Conservation (phyloP, 148 eudicot genomes). For the Spergularia bocconei region DNA sequence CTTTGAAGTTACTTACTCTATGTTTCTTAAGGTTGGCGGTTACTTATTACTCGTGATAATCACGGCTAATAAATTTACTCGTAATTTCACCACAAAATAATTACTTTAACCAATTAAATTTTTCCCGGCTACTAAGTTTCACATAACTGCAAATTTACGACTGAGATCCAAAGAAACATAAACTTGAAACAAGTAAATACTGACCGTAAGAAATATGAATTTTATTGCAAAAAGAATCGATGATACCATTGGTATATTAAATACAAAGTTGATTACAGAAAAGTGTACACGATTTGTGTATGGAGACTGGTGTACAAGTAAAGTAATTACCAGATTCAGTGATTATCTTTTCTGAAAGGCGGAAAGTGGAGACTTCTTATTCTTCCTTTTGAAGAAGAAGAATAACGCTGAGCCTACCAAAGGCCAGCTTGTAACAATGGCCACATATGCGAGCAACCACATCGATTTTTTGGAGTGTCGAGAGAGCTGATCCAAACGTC, state of each 20-base stretch:
- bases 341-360: conserved; percentile 29
- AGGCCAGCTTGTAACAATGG: conserved; percentile 64
- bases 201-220: conserved; percentile 2
- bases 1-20: too few relatives aligned
- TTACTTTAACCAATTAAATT: too few relatives aligned
- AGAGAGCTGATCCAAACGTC: conserved; percentile 54
- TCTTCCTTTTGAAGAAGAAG: conserved; percentile 51
- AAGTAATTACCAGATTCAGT: conserved; percentile 21
- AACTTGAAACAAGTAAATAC: conserved; percentile 10
- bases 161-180: neutral
- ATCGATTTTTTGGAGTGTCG: conserved; percentile 55
- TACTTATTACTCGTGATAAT: too few relatives aligned
- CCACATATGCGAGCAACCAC: conserved; percentile 74
- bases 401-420: conserved; percentile 52
- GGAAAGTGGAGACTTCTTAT: conserved; percentile 30
- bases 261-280: conserved; percentile 19
- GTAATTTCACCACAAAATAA: too few relatives aligned
- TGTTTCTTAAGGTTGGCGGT: too few relatives aligned
- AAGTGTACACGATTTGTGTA: conserved; percentile 14
- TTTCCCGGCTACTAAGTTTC: too few relatives aligned
- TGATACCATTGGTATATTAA: conserved; percentile 2
- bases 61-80: too few relatives aligned
- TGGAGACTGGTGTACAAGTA: too few relatives aligned
- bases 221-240: conserved; percentile 10
- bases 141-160: neutral